Evolutionary conservation across 805 yeast species (phyloP), one percentile per base, ranked within the genome.

Genomic region (Metschnikowia drakensbergensis): DNA sequence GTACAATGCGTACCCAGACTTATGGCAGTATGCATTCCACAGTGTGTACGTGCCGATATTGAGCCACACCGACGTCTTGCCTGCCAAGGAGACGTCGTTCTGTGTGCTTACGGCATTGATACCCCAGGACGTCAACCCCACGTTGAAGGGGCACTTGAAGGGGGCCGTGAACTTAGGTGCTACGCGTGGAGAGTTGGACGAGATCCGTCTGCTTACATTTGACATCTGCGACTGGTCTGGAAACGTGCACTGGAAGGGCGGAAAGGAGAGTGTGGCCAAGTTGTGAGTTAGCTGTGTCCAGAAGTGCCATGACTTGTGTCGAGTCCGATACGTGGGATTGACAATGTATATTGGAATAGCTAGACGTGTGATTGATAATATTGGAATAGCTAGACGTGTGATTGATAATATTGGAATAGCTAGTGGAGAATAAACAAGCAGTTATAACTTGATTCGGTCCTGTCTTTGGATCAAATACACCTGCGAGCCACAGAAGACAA

Each of bases 121-220:
- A 8, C 97, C 97, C 1, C 96, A 88, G 62, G 96, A 91, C 64
- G 97, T 91, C 8, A 88, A 87, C 56, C 96, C 96, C 0, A 97
- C 91, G 59, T 73, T 91, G 55, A 87, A 88, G 66, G 97, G 97
- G 0, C 97, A 91, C 62, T 73, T 91, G 52, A 80, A 77, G 63
- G 97, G 97, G 0, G 97, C 96, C 0, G 52, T 83, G 43, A 89
- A 88, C 59, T 78, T 82, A 28, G 96, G 96, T 0, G 85, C 87
- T 6, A 72, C 86, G 7, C 59, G 63, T 28, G 86, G 83, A 45
- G 86, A 85, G 50, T 71, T 89, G 29, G 71, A 73, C 44, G 81
- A 80, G 2, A 77, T 81, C 8, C 73, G 95, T 44, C 70, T 68
- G 10, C 59, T 90, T 68, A 82, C 86, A 3, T 76, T 88, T 42